Conservation (phyloP, 495 filamentous ascomycete species). For the Penicillium silybi region DNA sequence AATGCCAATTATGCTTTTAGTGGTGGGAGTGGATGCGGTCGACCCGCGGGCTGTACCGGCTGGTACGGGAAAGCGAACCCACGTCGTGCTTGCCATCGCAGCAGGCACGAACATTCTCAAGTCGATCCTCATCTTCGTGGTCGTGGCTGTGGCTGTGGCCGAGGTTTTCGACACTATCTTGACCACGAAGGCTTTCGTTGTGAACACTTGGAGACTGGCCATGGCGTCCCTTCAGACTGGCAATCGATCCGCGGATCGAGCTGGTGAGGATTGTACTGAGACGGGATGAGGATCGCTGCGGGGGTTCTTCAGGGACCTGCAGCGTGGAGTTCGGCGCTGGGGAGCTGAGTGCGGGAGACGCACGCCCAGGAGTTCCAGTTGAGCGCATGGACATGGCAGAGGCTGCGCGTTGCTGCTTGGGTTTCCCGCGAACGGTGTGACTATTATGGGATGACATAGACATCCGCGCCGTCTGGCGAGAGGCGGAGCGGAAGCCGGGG, state of each 20-base stretch:
- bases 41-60: slow-evolving; percentile 40
- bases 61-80: slow-evolving; percentile 44
- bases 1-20: slow-evolving; percentile 14
- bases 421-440: slow-evolving; percentile 56
- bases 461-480: slow-evolving; percentile 52
- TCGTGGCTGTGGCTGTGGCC: slow-evolving; percentile 67
- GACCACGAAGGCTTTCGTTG: slow-evolving; percentile 59
- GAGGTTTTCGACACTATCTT: slow-evolving; percentile 77
- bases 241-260: slow-evolving; percentile 45
- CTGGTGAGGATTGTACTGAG: slow-evolving; percentile 42
- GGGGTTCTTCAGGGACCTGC: slow-evolving; percentile 36
- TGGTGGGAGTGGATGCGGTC: slow-evolving; percentile 42
- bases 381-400: slow-evolving; percentile 46
- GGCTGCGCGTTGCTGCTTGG: slow-evolving; percentile 45
- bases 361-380: slow-evolving; percentile 37
- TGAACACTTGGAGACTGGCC: slow-evolving; percentile 54
- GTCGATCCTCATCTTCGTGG: slow-evolving; percentile 66
- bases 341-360: slow-evolving; percentile 44
- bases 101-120: slow-evolving; percentile 95
- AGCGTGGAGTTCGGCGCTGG: slow-evolving; percentile 36
- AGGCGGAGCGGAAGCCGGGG: slow-evolving; percentile 55
- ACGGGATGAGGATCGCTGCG: slow-evolving; percentile 38
- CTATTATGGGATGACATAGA: slow-evolving; percentile 84
- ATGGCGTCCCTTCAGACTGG: slow-evolving; percentile 35
- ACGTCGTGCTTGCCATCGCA: slow-evolving; percentile 80